Base-by-base conservation (phyloP, 805 yeast species). In the Ogataea haglerorum region DNA sequence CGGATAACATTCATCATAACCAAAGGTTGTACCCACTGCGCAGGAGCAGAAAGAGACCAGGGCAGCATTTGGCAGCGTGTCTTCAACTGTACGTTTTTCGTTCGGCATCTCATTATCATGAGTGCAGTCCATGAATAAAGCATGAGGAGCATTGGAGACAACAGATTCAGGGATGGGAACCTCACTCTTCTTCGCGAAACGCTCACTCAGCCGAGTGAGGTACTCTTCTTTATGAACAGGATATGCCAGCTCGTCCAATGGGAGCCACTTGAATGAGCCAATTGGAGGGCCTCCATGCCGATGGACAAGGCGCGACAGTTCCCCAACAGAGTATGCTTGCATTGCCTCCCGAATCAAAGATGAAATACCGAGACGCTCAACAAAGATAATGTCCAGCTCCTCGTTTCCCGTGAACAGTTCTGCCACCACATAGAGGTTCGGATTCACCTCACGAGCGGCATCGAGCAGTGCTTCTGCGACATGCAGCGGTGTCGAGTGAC, bases 71-170 rank as follows among this genome's bases (percentile, higher is more conserved):
- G 97, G 95, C 30, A 91, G 70, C 0, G 98, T 90, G 56, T 91
- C 99, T 57, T 90, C 96, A 1, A 87, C 83, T 0, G 96, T 89
- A 58, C 98, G 78, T 64, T 85, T 88, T 52, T 91, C 95, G 30
- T 72, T 75, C 2, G 97, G 95, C 15, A 80, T 82, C 64, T 89
- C 93, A 57, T 91, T 91, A 61, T 91, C 99, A 61, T 91, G 99
- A 2, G 98, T 90, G 56, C 97, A 91, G 58, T 93, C 98, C 97
- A 93, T 91, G 53, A 91, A 84, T 52, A 93, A 69, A 0, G 98
- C 96, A 64, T 89, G 97, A 4, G 95, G 95, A n/a, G 82, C 78
- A 31, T 81, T 76, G 4, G 82, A 71, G 2, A 80, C 70, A 34
- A 91, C 69, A 8, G 77, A 69, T 49, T 72, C 73, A 2, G 95